These are phyloP conservation scores for Lichtheimia hyalospora DNA, from an alignment of 371 early-diverging fungal species.

Conservation along the genomic window DNA sequence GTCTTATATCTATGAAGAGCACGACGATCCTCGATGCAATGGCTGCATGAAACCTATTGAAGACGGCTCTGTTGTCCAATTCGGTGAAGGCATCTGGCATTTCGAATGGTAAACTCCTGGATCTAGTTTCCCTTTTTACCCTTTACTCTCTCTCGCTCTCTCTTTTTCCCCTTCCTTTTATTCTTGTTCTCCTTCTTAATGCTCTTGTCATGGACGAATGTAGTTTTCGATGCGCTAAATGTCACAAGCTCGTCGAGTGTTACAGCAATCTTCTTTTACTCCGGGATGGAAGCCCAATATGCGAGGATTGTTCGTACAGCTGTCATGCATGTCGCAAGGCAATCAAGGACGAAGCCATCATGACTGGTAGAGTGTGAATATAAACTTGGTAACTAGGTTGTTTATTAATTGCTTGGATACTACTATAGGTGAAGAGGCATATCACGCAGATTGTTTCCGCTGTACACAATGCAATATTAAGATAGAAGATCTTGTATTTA, in stretches of 20 bases:
- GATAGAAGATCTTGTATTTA: conserved; percentile 78
- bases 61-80: conserved; percentile 82
- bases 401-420: neutral
- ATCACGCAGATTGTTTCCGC: conserved; percentile 84
- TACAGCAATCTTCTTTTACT: conserved; percentile 80
- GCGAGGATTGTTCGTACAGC: conserved; percentile 85
- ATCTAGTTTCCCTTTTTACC: neutral
- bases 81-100: conserved; percentile 79
- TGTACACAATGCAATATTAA: conserved; percentile 73
- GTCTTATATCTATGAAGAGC: conserved; percentile 31
- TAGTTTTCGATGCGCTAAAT: conserved; percentile 82
- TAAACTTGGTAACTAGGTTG: neutral
- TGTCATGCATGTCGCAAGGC: conserved; percentile 80
- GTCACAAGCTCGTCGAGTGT: conserved; percentile 72
- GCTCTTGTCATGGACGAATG: conserved; percentile 1
- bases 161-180: neutral
- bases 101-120: conserved; percentile 41
- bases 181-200: conserved; percentile 6
- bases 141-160: neutral
- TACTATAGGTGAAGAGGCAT: conserved; percentile 74
- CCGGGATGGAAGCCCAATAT: conserved; percentile 82
- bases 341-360: conserved; percentile 87
- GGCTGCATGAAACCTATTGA: conserved; percentile 78
- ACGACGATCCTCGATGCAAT: conserved; percentile 65
- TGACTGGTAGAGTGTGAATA: conserved; percentile 59